A percentile compares a stretch with the other conserved stretches of the same genome.
Evolutionary conservation across 208 protist species (phyloP).

Genomic region (Trypanosoma rangeli): DNA sequence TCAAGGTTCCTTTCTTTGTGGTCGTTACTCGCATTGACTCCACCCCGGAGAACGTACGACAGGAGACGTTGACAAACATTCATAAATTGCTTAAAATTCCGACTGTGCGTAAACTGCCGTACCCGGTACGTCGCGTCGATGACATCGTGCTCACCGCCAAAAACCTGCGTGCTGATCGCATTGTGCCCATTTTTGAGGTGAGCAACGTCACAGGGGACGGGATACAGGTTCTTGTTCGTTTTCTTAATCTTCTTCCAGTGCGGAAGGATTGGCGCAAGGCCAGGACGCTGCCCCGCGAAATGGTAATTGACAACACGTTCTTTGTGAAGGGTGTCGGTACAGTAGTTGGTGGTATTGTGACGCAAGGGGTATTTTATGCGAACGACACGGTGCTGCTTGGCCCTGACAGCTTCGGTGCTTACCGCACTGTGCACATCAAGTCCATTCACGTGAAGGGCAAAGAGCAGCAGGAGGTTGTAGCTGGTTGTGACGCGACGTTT

Average conservation of each 20-base stretch:
- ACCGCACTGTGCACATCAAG: slow-evolving; percentile 88
- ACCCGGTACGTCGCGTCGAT: slow-evolving; percentile 79
- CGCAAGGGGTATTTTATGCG: slow-evolving; percentile 83
- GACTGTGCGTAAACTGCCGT: slow-evolving; percentile 92
- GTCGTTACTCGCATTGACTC: slow-evolving; percentile 97
- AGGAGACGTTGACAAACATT: slow-evolving; percentile 88
- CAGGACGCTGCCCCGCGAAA: slow-evolving; percentile 65
- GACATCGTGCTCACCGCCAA: slow-evolving; percentile 94
- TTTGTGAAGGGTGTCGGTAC: slow-evolving; percentile 95
- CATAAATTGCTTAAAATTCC: slow-evolving; percentile 94
- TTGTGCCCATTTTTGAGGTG: slow-evolving; percentile 91
- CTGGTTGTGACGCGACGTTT: slow-evolving; percentile 91
- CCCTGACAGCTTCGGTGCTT: slow-evolving; percentile 91
- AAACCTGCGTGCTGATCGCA: slow-evolving; percentile 87
- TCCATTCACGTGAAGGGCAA: slow-evolving; percentile 95
- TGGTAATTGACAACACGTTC: slow-evolving; percentile 93
- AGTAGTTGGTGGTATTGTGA: slow-evolving; percentile 95
- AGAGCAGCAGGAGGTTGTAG: slow-evolving; percentile 75
- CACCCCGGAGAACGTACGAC: slow-evolving; percentile 90
- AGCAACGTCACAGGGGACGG: slow-evolving; percentile 95
- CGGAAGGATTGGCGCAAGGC: slow-evolving; percentile 89
- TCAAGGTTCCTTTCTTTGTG: slow-evolving; percentile 96
- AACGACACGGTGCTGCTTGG: slow-evolving; percentile 95
- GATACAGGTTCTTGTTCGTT: slow-evolving; percentile 78
- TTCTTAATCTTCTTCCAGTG: slow-evolving; percentile 92